phyloP scores from a whole-genome alignment of 176 grass and related monocot genomes.

The Pontederia crassipes region DNA sequence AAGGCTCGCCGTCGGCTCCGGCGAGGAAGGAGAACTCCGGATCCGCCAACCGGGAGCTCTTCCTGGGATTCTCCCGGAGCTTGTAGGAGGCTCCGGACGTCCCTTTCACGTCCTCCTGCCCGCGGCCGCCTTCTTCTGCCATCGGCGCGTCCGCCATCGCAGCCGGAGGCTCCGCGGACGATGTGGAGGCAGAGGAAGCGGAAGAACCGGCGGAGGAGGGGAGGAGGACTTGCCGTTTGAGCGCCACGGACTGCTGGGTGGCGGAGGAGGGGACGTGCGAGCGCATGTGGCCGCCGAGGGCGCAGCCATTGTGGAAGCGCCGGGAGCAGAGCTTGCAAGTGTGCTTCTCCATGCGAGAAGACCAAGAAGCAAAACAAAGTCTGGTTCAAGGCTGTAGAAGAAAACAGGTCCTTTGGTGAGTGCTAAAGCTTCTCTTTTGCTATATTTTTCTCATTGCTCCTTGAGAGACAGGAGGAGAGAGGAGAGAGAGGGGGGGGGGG shows the following conservation, averaged over 20 bases:
- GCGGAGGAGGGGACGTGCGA: constrained; percentile 32
- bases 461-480: not conserved
- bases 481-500: not conserved
- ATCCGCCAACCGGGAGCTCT: constrained; percentile 13
- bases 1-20: not conserved
- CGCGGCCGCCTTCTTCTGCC: not conserved
- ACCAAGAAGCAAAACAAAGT: not conserved
- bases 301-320: constrained; percentile 71
- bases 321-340: constrained; percentile 84
- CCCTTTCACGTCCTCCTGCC: not conserved
- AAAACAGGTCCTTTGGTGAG: not conserved
- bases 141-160: not conserved
- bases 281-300: constrained; percentile 65
- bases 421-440: not conserved
- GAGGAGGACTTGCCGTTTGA: not conserved
- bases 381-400: not conserved
- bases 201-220: not conserved
- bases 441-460: not conserved
- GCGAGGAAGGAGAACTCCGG: constrained; percentile 31
- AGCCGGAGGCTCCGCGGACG: not conserved
- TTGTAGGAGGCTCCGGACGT: not conserved
- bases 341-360: constrained; percentile 51
- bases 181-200: not conserved
- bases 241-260: not conserved
- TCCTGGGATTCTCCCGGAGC: constrained; percentile 9